Base-by-base conservation (phyloP, 2,329 filamentous ascomycete genomes). In the Alternaria infectoria region DNA sequence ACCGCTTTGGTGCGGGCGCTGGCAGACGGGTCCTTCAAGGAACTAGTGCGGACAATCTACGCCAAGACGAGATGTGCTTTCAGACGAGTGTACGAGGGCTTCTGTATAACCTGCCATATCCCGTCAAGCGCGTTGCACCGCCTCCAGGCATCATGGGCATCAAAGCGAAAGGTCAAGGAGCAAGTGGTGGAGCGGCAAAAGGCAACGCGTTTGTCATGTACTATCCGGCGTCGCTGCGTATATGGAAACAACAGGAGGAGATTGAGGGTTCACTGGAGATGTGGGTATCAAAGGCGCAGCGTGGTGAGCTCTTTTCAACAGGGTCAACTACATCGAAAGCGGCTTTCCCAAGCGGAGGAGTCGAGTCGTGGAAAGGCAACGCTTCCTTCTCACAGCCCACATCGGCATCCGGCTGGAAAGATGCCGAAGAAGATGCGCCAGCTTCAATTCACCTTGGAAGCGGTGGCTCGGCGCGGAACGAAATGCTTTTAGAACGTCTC, bases 41-140 rank as follows among this genome's bases (percentile, higher is more conserved):
- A 80, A 81, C 76, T 66, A 83, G 77, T 84, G 90, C 77, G 57
- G 95, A 97, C 64, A 86, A 90, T 13, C 82, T 98, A 10, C 90
- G 94, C 7, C 95, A 98, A 79, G 93, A 97, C 67, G 96, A 99
- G 75, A 94, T 99, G 76, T 90, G 91, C 23, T 98, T 97, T 68
- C 93, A 99, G 69, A 90, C 95, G 17, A 93, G 93, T 5, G 92
- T 97, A 0, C 89, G 94, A 12, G 96, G 96, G 1, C 81, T 98
- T 54, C 81, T 97, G 0, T 97, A 97, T 77, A 90, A 89, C 10
- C 85, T 99, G 3, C 96, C 96, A 2, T 88, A 88, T 70, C 95
- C 95, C 0, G 96, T 99, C 10, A 95, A 92, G 77, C 86, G 84
- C 77, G 83, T 71, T 74, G 78, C 73, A 70, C 82, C 74, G 23